These are phyloP conservation scores for Russula olivacea DNA, from an alignment of 768 basidiomycete genomes.

Conservation along the genomic window DNA sequence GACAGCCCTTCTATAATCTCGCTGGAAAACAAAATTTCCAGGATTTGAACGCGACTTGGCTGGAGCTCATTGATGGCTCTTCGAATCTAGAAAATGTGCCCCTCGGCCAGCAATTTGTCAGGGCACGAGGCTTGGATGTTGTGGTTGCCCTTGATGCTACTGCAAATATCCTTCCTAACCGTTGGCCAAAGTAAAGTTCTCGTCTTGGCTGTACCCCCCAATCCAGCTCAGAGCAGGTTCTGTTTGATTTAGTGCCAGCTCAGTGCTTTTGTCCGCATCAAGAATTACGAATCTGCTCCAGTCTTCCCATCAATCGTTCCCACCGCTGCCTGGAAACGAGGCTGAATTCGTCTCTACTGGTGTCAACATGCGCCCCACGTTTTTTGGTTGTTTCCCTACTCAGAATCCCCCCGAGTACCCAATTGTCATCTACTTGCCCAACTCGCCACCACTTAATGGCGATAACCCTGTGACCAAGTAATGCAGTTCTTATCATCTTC, in stretches of 20 bases:
- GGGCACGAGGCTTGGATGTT: slow-evolving; percentile 61
- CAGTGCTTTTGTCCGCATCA: slow-evolving; percentile 40
- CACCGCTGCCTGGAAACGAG: slow-evolving; percentile 51
- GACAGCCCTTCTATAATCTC: slow-evolving; percentile 46
- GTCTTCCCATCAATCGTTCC: slow-evolving; percentile 54
- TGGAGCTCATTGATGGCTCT: slow-evolving; percentile 67
- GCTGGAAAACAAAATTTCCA: slow-evolving; percentile 41
- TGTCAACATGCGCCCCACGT: slow-evolving; percentile 62
- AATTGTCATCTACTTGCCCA: slow-evolving; percentile 69
- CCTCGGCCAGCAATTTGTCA: slow-evolving; percentile 63
- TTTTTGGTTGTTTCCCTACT: slow-evolving; percentile 69
- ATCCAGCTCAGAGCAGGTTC: background rate
- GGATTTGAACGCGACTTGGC: slow-evolving; percentile 45
- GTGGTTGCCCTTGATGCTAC: slow-evolving; percentile 71
- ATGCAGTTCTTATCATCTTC: background rate
- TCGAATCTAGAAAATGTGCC: slow-evolving; percentile 70
- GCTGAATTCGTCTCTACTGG: slow-evolving; percentile 53
- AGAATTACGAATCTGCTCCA: slow-evolving; percentile 42
- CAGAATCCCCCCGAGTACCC: slow-evolving; percentile 52
- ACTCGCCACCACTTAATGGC: slow-evolving; percentile 62
- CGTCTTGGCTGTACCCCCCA: background rate
- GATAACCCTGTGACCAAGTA: slow-evolving; percentile 62
- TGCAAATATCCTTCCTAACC: slow-evolving; percentile 44
- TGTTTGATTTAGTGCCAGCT: slow-evolving; percentile 42
- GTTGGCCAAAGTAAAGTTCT: slow-evolving; percentile 59